Evolutionary conservation across 164 flowering plant genomes (phyloP), one percentile per base, ranked within the genome.

Genomic region (Santalum album): DNA sequence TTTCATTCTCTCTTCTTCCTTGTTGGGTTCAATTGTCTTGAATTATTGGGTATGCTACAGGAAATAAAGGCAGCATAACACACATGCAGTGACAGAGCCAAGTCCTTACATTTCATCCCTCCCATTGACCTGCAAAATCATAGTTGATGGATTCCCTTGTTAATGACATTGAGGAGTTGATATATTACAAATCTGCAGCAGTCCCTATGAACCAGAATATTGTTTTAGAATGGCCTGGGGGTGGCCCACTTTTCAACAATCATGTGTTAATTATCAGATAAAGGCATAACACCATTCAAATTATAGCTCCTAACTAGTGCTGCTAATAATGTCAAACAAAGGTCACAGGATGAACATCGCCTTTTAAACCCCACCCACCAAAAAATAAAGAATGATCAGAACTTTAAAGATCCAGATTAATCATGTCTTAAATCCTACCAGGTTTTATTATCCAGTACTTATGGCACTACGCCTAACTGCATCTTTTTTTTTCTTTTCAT

Each of bases 281-380:
- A 29, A 9, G 9, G 6, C 9, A 29, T 29, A 9, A 9, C 34
- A 3, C 34, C 34, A n/a, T 29, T 9, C 34, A 4, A 3, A 29
- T 9, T 29, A 29, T 29, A 9, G 34, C 34, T 29, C 4, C 34
- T 29, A 29, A 4, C 11, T 51, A 60, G 72, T 69, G 68, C 51
- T 44, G 49, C 63, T 60, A 60, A 64, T 64, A 58, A 69, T 64
- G 0, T 15, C 49, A 48, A 45, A 50, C 57, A 24, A 51, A 51
- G 19, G 20, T 34, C 25, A 52, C 51, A 53, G 44, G 57, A 16
- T 51, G 34, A 48, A 38, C 53, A 39, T 49, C 1, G 49, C 7
- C 39, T 47, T 49, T 36, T 36, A 53, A 34, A 20, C 47, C 44
- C 36, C 23, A 26, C 15, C 49, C 49, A 22, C 12, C 27, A 29